Evolutionary conservation across 176 grass and related monocot genomes (phyloP).

Genomic region (Carex kokanica): DNA sequence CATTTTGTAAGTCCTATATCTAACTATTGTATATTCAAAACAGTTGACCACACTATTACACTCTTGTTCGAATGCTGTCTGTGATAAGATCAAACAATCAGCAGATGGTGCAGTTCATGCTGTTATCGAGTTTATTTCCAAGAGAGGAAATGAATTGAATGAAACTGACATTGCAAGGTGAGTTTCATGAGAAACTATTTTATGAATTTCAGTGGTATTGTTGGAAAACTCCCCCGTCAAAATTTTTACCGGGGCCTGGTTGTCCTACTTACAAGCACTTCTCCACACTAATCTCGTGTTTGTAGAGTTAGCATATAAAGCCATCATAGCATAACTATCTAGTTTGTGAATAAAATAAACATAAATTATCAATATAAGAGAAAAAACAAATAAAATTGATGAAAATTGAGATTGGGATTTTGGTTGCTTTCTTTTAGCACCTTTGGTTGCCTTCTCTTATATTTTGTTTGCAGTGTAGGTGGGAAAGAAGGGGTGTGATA

Average conservation of each 20-base stretch:
- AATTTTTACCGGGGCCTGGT: constrained; percentile 4
- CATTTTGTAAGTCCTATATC: constrained; percentile 5
- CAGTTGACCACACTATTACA: constrained; percentile 75
- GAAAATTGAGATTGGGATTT: background rate
- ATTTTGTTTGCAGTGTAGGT: background rate
- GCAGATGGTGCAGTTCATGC: constrained; percentile 92
- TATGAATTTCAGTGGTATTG: constrained; percentile 6
- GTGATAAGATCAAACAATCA: constrained; percentile 96
- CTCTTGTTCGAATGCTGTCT: constrained; percentile 72
- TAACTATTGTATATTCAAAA: constrained; percentile 30
- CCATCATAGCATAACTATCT: background rate
- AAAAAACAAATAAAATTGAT: background rate
- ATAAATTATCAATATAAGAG: background rate
- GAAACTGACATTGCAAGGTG: constrained; percentile 85
- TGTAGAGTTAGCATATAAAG: background rate
- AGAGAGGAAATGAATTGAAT: constrained; percentile 87
- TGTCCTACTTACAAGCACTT: background rate
- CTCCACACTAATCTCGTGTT: background rate
- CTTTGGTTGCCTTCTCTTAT: background rate
- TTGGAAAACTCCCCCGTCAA: background rate
- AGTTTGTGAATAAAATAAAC: background rate
- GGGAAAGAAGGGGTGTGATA: background rate
- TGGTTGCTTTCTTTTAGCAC: background rate
- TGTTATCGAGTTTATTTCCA: constrained; percentile 78
- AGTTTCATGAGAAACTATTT: constrained; percentile 28